Conservation (phyloP, 768 basidiomycete genomes). For the Lentinus brumalis region DNA sequence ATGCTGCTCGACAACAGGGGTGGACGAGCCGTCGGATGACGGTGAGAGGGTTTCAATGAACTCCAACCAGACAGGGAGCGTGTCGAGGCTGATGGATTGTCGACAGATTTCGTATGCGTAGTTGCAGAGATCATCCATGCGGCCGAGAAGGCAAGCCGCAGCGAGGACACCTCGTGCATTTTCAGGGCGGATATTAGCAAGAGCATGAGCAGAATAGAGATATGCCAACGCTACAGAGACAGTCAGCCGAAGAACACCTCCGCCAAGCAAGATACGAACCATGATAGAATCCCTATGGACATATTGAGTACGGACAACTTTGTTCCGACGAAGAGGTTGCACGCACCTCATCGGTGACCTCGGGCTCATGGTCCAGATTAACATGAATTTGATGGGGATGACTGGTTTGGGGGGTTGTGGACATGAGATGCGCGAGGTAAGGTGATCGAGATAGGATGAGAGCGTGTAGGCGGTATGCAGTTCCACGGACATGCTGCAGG, state of each 20-base stretch:
- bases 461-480: conserved; percentile 75
- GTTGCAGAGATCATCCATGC: conserved; percentile 82
- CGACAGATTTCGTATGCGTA: conserved; percentile 80
- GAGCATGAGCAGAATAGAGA: conserved; percentile 73
- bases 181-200: conserved; percentile 67
- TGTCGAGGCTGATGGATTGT: conserved; percentile 74
- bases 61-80: conserved; percentile 74
- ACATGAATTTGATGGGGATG: conserved; percentile 74
- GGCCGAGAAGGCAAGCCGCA: conserved; percentile 81
- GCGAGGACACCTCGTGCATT: conserved; percentile 88
- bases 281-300: conserved; percentile 53
- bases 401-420: conserved; percentile 67
- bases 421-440: conserved; percentile 86
- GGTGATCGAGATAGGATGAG: conserved; percentile 89
- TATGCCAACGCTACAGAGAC: conserved; percentile 67
- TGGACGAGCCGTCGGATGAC: conserved; percentile 49
- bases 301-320: conserved; percentile 4
- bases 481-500: conserved; percentile 70
- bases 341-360: conserved; percentile 83
- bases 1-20: conserved; percentile 39
- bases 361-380: conserved; percentile 74
- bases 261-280: neutral
- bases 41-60: conserved; percentile 66
- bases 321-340: conserved; percentile 9
- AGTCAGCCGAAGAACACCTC: conserved; percentile 21